Evolutionary conservation across 176 grass and related monocot species (phyloP).

Genomic region (Musa acuminata): DNA sequence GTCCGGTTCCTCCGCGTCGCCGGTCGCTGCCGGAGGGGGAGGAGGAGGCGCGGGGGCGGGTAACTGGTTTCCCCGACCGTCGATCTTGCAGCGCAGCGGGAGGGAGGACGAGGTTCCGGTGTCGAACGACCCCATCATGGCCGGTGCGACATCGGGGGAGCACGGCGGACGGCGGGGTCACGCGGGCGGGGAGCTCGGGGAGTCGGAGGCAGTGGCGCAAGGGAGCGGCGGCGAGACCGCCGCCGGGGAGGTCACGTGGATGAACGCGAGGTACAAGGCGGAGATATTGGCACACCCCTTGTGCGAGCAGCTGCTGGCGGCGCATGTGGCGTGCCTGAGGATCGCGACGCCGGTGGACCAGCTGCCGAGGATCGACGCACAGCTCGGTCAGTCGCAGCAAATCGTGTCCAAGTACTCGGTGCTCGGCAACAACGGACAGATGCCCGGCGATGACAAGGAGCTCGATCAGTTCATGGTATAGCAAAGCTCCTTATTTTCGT

Average conservation of each 20-base stretch:
- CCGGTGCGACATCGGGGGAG: constrained; percentile 18
- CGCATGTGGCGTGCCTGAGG: constrained; percentile 83
- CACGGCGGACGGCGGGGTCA: background rate
- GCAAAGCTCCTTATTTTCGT: background rate
- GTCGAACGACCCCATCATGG: constrained; percentile 30
- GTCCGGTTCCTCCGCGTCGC: constrained; percentile 41
- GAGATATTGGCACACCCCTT: constrained; percentile 80
- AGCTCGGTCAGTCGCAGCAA: constrained; percentile 55
- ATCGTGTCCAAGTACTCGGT: constrained; percentile 32
- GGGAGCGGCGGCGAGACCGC: background rate
- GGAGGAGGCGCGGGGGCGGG: background rate
- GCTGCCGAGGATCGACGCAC: constrained; percentile 83
- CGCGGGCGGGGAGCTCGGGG: background rate
- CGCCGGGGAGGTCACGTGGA: constrained; percentile 7
- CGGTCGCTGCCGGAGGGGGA: constrained; percentile 5
- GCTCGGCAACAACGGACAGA: constrained; percentile 4
- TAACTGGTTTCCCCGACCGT: constrained; percentile 3
- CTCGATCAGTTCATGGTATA: constrained; percentile 98
- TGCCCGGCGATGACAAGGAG: constrained; percentile 39
- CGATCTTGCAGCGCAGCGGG: constrained; percentile 3
- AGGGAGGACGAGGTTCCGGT: constrained; percentile 24
- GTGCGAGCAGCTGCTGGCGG: constrained; percentile 78
- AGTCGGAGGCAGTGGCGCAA: background rate
- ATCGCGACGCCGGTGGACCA: constrained; percentile 94
- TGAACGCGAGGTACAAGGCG: constrained; percentile 40